These are phyloP conservation scores for Chlamydomonas asymmetrica DNA, from an alignment of 139 green algal species.

Conservation along the genomic window DNA sequence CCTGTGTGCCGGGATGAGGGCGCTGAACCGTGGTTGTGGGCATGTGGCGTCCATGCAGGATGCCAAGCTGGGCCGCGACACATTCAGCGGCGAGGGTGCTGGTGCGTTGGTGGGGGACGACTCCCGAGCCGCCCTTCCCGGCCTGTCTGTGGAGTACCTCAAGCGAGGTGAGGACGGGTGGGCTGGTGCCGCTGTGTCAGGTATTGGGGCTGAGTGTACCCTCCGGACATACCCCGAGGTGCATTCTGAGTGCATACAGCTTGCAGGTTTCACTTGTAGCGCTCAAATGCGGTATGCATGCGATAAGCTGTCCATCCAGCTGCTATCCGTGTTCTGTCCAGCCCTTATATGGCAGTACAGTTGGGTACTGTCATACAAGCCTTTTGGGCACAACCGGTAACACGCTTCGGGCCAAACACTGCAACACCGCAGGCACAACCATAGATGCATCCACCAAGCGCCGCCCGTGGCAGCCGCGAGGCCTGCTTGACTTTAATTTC, in stretches of 20 bases:
- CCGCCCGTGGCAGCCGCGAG: conserved; percentile 23
- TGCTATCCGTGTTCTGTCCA: background rate
- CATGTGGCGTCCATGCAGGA: conserved; percentile 36
- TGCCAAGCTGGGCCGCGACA: conserved; percentile 17
- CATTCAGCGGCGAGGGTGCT: background rate
- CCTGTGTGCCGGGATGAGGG: no score
- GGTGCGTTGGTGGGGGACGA: conserved; percentile 7
- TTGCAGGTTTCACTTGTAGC: background rate
- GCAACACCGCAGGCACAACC: conserved; percentile 9
- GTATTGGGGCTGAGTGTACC: background rate
- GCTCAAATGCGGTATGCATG: background rate
- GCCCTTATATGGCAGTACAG: background rate
- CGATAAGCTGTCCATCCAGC: no score
- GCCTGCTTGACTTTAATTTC: conserved; percentile 57
- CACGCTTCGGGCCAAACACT: conserved; percentile 16
- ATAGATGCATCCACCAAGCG: background rate
- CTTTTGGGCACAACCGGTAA: conserved; percentile 5
- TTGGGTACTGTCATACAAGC: background rate
- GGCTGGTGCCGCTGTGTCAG: background rate
- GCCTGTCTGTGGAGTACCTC: conserved; percentile 33
- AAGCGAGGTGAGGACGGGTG: background rate
- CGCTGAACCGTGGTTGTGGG: no score
- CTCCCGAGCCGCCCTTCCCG: conserved; percentile 6
- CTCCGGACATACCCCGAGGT: background rate
- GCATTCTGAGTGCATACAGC: background rate